A percentile compares a stretch with the other conserved stretches of the same genome.
These are phyloP conservation scores for Ceratocystis cubensis DNA, from an alignment of 2,329 filamentous ascomycete species.

Conservation along the genomic window DNA sequence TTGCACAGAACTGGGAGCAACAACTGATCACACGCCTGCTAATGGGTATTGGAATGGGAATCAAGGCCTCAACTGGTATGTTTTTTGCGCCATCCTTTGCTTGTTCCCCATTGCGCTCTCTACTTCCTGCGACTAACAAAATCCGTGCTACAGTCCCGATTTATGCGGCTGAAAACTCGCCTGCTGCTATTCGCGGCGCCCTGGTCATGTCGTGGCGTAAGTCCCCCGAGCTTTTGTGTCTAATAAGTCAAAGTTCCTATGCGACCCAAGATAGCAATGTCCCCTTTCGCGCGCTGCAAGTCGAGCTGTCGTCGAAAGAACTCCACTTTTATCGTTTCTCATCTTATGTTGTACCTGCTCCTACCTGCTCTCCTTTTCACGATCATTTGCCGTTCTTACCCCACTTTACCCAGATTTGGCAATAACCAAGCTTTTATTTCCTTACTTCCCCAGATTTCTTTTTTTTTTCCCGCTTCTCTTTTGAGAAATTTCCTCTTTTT, in stretches of 20 bases:
- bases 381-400: background rate
- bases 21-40: slow-evolving; percentile 38
- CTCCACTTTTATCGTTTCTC: background rate
- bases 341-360: background rate
- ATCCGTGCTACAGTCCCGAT: slow-evolving; percentile 33
- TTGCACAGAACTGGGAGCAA: slow-evolving; percentile 47
- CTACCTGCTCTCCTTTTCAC: background rate
- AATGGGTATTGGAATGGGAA: slow-evolving; percentile 49
- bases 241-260: background rate
- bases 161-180: slow-evolving; percentile 41
- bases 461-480: background rate
- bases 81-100: background rate
- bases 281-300: background rate
- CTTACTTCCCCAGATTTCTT: slow-evolving; percentile 7
- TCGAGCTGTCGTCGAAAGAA: background rate
- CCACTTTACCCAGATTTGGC: slow-evolving; percentile 25
- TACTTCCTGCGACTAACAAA: background rate
- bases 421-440: background rate
- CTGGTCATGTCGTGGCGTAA: slow-evolving; percentile 42
- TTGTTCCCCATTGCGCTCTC: background rate
- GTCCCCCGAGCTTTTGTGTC: slow-evolving; percentile 21
- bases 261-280: too few species aligned
- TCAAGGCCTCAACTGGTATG: slow-evolving; percentile 32
- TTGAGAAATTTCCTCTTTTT: background rate
- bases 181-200: slow-evolving; percentile 40